Base-by-base conservation (phyloP, 2,329 filamentous ascomycete species). In the Dactylellina haptotyla region DNA sequence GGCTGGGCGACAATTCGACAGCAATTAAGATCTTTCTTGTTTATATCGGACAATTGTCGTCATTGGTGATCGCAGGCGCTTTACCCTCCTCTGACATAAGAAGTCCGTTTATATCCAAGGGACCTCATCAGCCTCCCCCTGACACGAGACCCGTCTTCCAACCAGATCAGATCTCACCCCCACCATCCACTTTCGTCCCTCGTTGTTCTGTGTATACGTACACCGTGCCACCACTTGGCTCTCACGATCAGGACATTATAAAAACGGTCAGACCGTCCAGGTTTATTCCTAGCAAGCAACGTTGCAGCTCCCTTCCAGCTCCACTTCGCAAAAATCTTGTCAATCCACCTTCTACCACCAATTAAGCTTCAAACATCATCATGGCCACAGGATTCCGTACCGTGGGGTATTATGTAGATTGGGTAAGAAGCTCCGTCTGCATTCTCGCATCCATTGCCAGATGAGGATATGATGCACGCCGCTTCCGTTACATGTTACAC, bases 361-460 rank as follows among this genome's bases (percentile, higher is more conserved):
- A 16, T 34, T 8, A 12, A 16, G 14, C 10, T 30, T 14, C 5
- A 26, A 50, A 26, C 43, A 26, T 48, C 30, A 53, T 43, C n/a
- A 56, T 56, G 48, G 39, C 37, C 3, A n/a, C 48, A 23, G 50
- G 26, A 9, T 65, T 53, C 18, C 43, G 59, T 41, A 72, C 59
- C 20, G 43, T 72, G 4, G 67, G 67, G 3, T 72, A 72, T 39
- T 72, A 54, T 14, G 67, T 72, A 9, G 59, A 72, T 30, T 72
- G 67, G 67, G 67, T 72, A 72, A 25, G n/a, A n/a, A 34, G 48
- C 46, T 50, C 16, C 51, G 20, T n/a, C 4, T 16, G 8, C 16
- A 39, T 50, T 23, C 28, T 50, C 10, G 20, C 6, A 45, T 23
- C 16, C 34, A 0, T 18, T 30, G 3, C 37, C n/a, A 14, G 18